Evolutionary conservation across 2,329 filamentous ascomycete genomes (phyloP).

Genomic region (Grosmannia clavigera): DNA sequence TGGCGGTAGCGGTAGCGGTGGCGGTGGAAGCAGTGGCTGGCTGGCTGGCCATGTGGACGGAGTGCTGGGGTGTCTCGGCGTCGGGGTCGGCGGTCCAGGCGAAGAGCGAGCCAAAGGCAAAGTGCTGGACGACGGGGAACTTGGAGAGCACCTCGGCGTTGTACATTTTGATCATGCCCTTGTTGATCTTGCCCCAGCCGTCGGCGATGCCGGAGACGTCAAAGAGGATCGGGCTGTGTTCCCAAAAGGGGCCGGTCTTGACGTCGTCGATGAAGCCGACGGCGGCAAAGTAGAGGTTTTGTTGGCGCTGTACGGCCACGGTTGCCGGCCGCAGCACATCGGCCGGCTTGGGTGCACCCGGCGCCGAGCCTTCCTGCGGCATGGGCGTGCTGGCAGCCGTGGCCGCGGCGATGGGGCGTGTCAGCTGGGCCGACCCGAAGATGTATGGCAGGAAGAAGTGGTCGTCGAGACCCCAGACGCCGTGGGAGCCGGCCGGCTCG

Average conservation of each 20-base stretch:
- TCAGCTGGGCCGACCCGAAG: constrained; percentile 84
- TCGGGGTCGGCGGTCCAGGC: constrained; percentile 59
- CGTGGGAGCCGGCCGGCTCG: constrained; percentile 90
- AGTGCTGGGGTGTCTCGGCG: constrained; percentile 33
- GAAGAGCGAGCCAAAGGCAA: constrained; percentile 70
- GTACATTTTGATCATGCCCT: constrained; percentile 99
- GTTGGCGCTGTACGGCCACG: constrained; percentile 51
- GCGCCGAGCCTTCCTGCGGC: constrained; percentile 67
- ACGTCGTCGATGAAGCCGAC: constrained; percentile 97
- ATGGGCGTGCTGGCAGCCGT: constrained; percentile 36
- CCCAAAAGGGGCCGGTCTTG: constrained; percentile 93
- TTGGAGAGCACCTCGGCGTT: constrained; percentile 92
- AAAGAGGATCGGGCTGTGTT: constrained; percentile 86
- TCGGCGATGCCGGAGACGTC: constrained; percentile 85
- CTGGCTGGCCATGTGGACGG: constrained; percentile 47
- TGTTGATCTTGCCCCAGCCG: constrained; percentile 99
- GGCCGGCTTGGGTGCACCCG: constrained; percentile 56
- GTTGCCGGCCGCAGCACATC: constrained; percentile 53
- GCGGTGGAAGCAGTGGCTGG: constrained; percentile 18
- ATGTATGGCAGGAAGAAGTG: constrained; percentile 92
- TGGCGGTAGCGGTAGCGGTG: background rate
- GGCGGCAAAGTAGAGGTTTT: constrained; percentile 87
- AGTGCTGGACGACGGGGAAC: constrained; percentile 98
- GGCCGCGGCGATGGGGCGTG: constrained; percentile 54
- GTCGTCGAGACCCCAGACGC: constrained; percentile 97